Base-by-base conservation (phyloP, 2,329 filamentous ascomycete species). In the Calonectria honghensis region DNA sequence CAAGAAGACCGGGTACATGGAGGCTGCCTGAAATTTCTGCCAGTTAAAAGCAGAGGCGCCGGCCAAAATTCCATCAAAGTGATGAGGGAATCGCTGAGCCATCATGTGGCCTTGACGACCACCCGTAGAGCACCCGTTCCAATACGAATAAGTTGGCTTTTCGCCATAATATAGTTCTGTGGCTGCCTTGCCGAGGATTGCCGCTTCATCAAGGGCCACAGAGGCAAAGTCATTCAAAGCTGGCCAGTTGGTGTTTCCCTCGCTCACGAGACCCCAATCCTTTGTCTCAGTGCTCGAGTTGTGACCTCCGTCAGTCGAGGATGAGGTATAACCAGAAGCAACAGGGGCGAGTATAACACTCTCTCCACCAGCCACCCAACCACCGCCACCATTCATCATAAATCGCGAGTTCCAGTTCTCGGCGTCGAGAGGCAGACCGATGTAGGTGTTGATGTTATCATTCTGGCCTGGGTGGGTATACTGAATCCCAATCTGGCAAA, bases 71-170 rank as follows among this genome's bases (percentile, higher is more conserved):
- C 90, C 90, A 72, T 91, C 88, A 68, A 89, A 91, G 35, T 89
- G 88, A 4, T 88, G 84, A 0, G 90, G 90, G 75, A 87, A 90
- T 6, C 85, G 81, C 77, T 91, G 87, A 0, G 88, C 86, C 4
- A 88, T 84, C 76, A 88, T 88, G 29, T 90, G 81, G 24, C 89
- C 90, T 81, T 92, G 89, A 0, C 90, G 84, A 3, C 90, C 90
- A 20, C 90, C 89, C 0, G 88, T 89, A 0, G 88, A 89, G 78
- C 89, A 91, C 35, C 89, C 89, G 29, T 84, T 82, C 77, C 86
- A 90, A 78, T 90, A 90, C 4, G 85, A 87, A 77, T 87, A 88
- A 0, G 84, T 80, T 5, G 84, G 82, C 1, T 24, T 31, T 20
- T 73, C 32, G 16, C 81, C 79, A 73, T 90, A 90, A 77, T 86